These are phyloP conservation scores for Aspergillus sp. DNA, from an alignment of 2,329 filamentous ascomycete species.

Conservation along the genomic window DNA sequence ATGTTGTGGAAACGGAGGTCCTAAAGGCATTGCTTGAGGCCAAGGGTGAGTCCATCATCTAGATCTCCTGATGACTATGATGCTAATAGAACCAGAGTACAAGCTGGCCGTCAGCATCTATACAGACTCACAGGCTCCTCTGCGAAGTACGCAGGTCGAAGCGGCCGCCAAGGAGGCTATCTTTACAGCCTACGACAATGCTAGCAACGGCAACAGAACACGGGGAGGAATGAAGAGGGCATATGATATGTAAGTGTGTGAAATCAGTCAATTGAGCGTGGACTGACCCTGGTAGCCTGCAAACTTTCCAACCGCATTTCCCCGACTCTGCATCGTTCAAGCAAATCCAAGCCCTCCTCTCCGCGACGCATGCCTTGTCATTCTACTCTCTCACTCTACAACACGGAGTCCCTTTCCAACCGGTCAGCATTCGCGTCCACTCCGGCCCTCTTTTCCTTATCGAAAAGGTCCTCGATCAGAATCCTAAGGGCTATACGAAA, in stretches of 20 bases:
- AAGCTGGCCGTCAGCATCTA: conserved; percentile 37
- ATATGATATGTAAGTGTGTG: conserved; percentile 43
- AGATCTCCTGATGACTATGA: not conserved
- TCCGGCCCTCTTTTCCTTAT: conserved; percentile 52
- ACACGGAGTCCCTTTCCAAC: conserved; percentile 57
- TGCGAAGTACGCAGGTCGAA: conserved; percentile 44
- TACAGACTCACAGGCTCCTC: conserved; percentile 21
- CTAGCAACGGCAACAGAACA: conserved; percentile 56
- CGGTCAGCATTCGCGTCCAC: conserved; percentile 58
- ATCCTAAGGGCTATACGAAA: conserved; percentile 53
- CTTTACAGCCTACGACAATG: conserved; percentile 54
- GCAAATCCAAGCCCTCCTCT: conserved; percentile 47
- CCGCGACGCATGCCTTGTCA: conserved; percentile 56
- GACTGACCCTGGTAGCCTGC: conserved; percentile 22
- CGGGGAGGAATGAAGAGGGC: conserved; percentile 56
- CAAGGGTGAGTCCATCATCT: conserved; percentile 26
- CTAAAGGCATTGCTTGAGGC: conserved; percentile 47
- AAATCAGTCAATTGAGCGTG: conserved; percentile 2
- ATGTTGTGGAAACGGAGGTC: conserved; percentile 49
- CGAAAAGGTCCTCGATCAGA: conserved; percentile 54
- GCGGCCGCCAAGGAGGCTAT: conserved; percentile 44
- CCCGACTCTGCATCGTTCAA: conserved; percentile 31
- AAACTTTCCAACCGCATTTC: conserved; percentile 37
- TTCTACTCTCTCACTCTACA: conserved; percentile 58
- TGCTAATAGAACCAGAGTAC: conserved; percentile 29